Conservation (phyloP, 768 basidiomycete species). For the Rhizopogon vulgaris region DNA sequence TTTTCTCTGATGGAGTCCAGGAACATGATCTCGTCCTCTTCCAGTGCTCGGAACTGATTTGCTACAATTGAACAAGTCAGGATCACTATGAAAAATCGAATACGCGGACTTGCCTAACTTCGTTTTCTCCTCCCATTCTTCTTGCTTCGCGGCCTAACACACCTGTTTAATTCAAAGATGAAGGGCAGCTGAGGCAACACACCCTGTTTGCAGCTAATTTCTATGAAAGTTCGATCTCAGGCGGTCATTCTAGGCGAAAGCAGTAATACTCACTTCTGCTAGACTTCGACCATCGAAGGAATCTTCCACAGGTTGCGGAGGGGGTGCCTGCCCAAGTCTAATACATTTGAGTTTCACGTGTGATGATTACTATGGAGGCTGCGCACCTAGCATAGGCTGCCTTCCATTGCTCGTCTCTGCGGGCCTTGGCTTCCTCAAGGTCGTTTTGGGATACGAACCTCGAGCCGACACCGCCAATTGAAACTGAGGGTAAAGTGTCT, state of each 20-base stretch:
- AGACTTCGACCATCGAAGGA: slow-evolving; percentile 79
- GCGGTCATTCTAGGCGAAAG: neutral
- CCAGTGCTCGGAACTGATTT: slow-evolving; percentile 84
- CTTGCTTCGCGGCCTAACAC: slow-evolving; percentile 75
- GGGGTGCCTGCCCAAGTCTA: slow-evolving; percentile 82
- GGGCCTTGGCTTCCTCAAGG: slow-evolving; percentile 62
- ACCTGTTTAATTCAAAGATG: slow-evolving; percentile 6
- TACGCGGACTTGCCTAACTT: slow-evolving; percentile 47
- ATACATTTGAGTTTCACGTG: slow-evolving; percentile 6
- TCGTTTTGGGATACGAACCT: slow-evolving; percentile 81
- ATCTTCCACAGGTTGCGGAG: slow-evolving; percentile 69
- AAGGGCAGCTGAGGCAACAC: slow-evolving; percentile 16
- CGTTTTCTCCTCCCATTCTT: slow-evolving; percentile 90
- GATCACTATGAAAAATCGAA: slow-evolving; percentile 2
- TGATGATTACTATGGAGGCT: neutral
- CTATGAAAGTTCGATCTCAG: slow-evolving; percentile 31
- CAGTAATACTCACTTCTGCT: slow-evolving; percentile 63
- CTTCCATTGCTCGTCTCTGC: slow-evolving; percentile 82
- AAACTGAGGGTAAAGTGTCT: slow-evolving; percentile 66
- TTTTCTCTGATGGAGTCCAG: slow-evolving; percentile 76
- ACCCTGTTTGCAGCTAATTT: slow-evolving; percentile 90
- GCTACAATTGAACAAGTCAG: slow-evolving; percentile 35
- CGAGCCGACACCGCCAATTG: slow-evolving; percentile 68
- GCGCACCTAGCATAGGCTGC: slow-evolving; percentile 77
- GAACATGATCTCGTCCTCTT: slow-evolving; percentile 89